Base-by-base conservation (phyloP, 441 rosid species). In the Capsella rubella region DNA sequence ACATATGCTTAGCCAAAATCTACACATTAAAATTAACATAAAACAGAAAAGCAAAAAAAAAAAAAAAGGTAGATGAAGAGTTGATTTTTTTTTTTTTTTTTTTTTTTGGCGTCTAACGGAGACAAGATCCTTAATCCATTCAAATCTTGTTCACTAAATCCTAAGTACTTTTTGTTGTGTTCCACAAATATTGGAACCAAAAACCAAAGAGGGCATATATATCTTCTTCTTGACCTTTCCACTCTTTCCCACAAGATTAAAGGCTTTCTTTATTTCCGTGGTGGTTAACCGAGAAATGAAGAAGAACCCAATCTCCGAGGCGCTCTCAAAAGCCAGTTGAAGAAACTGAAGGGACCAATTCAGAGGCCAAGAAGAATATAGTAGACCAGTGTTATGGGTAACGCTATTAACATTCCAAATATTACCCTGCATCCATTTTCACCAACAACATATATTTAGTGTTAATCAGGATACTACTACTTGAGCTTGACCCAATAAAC, bases 301-400 rank as follows among this genome's bases (percentile, higher is more conserved):
- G 47, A 37, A 55, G 5, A 59, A 50, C 77, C 40, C 80, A 65
- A 64, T 58, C 72, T 65, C 76, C 80, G 3, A 77, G 73, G 80
- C 69, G 5, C 16, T 58, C 72, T 50, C 67, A 76, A 70, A 42
- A 64, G 76, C 67, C 80, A 70, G 12, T 69, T 69, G 40, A 46
- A 25, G 40, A 46, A 25, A 10, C 50, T 67, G 57, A 69, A 35
- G 73, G 14, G 45, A 45, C 69, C n/a, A 67, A 18, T 47, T 93
- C 82, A 90, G 61, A 94, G 76, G 73, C 98, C 98, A 58, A 94
- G 93, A 53, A 88, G 73, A 61, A 88, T 80, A 79, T 86, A 88
- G 81, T 88, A 88, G 58, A 88, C 82, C 2, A 88, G 78, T 15
- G 90, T 88, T 71, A 88, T 88, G 1, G 92, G 92, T 61, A 88